Base-by-base conservation (phyloP, 2,329 filamentous ascomycete species). In the Ilyonectria sp. region DNA sequence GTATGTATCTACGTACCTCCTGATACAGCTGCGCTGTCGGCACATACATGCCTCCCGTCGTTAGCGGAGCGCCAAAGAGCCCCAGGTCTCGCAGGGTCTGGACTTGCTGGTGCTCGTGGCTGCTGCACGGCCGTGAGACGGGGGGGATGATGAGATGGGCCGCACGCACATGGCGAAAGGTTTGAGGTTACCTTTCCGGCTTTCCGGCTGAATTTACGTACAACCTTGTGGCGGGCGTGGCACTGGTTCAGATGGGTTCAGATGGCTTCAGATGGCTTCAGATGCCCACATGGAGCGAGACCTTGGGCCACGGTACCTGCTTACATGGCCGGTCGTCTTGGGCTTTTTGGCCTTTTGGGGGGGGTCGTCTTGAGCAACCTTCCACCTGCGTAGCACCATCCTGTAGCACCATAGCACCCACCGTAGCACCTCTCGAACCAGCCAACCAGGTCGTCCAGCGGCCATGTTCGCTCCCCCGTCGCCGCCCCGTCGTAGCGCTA, bases 401-500 rank as follows among this genome's bases (percentile, higher is more conserved):
- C 26, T 26, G 26, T 26, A 26, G 26, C 26, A 26, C 26, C 21
- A 21, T 21, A 21, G 21, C 21, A 21, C 21, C n/a, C 21, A 21
- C 21, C n/a, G 31, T 35, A 53, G 50, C 26, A 52, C 15, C 49
- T 33, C 49, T 52, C 49, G 9, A 11, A 37, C 63, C 65, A 64
- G 52, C 66, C 52, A 60, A 52, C 65, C 60, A 43, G 59, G 58
- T 52, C 46, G 44, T 26, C 29, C 44, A 44, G 33, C 57, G 61
- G 43, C 58, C 63, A 56, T 21, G 63, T 21, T 49, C 55, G 46
- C 23, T 69, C 61, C 68, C 71, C 52, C 17, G 55, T 68, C 62
- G 54, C 66, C 60, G 54, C 56, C 69, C 69, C 67, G 58, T 54
- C 63, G 55, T 65, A 71, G 71, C 69, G 72, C 72, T 60, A 67